phyloP scores from a whole-genome alignment of 2,329 filamentous ascomycete genomes.

The Aspergillus udagawae region DNA sequence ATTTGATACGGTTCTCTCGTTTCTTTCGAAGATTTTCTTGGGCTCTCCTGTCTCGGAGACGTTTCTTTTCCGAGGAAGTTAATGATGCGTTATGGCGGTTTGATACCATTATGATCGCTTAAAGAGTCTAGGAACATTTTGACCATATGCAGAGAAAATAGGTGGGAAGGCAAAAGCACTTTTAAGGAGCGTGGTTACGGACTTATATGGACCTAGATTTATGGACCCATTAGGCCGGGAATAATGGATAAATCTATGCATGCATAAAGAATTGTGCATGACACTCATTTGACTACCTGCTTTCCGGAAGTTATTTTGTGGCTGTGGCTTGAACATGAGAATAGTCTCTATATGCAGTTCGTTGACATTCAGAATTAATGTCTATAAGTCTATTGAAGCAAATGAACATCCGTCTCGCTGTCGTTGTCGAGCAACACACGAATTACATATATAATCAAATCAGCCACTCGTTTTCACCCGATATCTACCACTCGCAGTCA shows the following conservation, averaged over 20 bases:
- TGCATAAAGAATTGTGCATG: neutral
- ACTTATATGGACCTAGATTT: neutral
- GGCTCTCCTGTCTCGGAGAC: conserved; percentile 8
- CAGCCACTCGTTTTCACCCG: neutral
- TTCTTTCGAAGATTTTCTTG: conserved; percentile 6
- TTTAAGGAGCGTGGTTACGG: neutral
- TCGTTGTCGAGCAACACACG: no score
- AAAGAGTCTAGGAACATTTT: neutral
- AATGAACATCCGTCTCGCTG: no score
- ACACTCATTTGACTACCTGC: neutral
- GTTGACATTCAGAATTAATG: neutral
- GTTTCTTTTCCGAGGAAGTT: conserved; percentile 6
- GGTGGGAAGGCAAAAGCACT: neutral
- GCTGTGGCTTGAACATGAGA: no score
- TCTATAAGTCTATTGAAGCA: no score
- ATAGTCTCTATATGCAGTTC: neutral
- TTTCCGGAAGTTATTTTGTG: neutral
- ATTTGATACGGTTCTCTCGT: conserved; percentile 2
- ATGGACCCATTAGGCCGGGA: no score
- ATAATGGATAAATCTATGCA: neutral
- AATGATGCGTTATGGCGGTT: neutral
- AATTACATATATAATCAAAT: no score
- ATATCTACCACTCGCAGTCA: neutral
- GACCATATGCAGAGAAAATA: neutral
- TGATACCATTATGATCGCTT: neutral